phyloP scores from a whole-genome alignment of 2,329 filamentous ascomycete species.

The Hypoxylon sp. region DNA sequence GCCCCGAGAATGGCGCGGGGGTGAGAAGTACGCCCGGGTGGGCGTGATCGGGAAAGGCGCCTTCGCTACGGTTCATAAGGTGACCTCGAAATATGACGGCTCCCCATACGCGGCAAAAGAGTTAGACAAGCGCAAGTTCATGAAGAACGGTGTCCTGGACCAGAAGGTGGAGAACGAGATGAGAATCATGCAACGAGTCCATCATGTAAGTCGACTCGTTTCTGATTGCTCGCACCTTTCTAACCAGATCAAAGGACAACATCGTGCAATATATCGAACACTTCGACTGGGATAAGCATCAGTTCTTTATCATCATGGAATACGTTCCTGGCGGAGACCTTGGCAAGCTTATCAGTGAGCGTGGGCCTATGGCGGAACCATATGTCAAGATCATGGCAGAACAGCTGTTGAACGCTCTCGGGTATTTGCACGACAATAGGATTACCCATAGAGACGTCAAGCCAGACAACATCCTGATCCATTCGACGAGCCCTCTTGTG shows the following conservation, averaged over 20 bases:
- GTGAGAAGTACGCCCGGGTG: slow-evolving; percentile 82
- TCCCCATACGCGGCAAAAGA: slow-evolving; percentile 90
- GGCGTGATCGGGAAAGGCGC: slow-evolving; percentile 88
- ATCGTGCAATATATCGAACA: slow-evolving; percentile 93
- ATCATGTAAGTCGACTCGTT: slow-evolving; percentile 70
- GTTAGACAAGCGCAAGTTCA: slow-evolving; percentile 89
- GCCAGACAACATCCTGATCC: slow-evolving; percentile 94
- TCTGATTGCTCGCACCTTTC: slow-evolving; percentile 5
- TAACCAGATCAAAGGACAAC: slow-evolving; percentile 66
- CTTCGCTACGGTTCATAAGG: slow-evolving; percentile 91
- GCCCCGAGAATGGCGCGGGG: slow-evolving; percentile 80
- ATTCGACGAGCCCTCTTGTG: slow-evolving; percentile 73
- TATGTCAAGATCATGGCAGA: slow-evolving; percentile 74
- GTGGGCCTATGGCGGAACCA: slow-evolving; percentile 70
- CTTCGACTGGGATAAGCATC: slow-evolving; percentile 78
- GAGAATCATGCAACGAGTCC: slow-evolving; percentile 87
- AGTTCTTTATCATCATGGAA: slow-evolving; percentile 99
- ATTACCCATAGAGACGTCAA: slow-evolving; percentile 99
- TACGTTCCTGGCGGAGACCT: slow-evolving; percentile 85
- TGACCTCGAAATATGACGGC: slow-evolving; percentile 86
- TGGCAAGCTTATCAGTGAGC: slow-evolving; percentile 71
- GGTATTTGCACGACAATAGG: slow-evolving; percentile 84
- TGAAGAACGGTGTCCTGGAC: slow-evolving; percentile 90
- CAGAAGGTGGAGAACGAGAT: slow-evolving; percentile 97
- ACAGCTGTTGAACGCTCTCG: slow-evolving; percentile 82